phyloP scores from a whole-genome alignment of 768 basidiomycete species.

The Dacryopinax spathularia region DNA sequence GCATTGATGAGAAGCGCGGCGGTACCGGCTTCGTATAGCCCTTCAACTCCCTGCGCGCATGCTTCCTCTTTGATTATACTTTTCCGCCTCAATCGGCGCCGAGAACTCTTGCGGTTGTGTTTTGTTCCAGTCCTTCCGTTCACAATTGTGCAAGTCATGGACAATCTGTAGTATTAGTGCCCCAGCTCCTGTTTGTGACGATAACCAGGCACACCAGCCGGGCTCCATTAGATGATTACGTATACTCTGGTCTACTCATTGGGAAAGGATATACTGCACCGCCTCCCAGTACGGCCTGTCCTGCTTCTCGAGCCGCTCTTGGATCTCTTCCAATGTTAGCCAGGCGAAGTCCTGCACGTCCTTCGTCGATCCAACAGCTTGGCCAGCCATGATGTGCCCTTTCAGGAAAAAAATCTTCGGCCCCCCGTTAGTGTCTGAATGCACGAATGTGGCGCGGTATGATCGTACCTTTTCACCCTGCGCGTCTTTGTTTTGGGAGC shows the following conservation, averaged over 20 bases:
- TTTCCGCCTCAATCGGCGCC: background rate
- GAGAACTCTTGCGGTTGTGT: no score
- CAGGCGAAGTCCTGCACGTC: conserved; percentile 70
- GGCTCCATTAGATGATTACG: background rate
- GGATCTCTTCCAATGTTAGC: conserved; percentile 86
- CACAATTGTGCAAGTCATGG: no score
- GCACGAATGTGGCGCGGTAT: no score
- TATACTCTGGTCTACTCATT: background rate
- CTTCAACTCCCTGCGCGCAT: conserved; percentile 10
- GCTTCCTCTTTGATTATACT: background rate
- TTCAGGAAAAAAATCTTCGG: conserved; percentile 85
- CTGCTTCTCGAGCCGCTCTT: conserved; percentile 41
- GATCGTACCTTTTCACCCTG: conserved; percentile 10
- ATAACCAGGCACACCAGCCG: no score
- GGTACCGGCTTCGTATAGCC: conserved; percentile 67
- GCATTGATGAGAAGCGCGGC: conserved; percentile 79
- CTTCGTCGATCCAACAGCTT: conserved; percentile 43
- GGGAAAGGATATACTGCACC: background rate
- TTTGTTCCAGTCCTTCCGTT: no score
- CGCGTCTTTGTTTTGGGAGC: conserved; percentile 13
- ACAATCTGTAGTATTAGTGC: no score
- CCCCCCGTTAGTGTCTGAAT: background rate
- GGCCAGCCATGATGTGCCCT: conserved; percentile 81
- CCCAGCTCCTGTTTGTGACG: no score
- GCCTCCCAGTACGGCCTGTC: background rate